Percentiles rank a stretch among this genome's conserved stretches.
These are phyloP conservation scores for Haplosporangium gracile DNA, from an alignment of 192 early-diverging fungal species.

Conservation along the genomic window DNA sequence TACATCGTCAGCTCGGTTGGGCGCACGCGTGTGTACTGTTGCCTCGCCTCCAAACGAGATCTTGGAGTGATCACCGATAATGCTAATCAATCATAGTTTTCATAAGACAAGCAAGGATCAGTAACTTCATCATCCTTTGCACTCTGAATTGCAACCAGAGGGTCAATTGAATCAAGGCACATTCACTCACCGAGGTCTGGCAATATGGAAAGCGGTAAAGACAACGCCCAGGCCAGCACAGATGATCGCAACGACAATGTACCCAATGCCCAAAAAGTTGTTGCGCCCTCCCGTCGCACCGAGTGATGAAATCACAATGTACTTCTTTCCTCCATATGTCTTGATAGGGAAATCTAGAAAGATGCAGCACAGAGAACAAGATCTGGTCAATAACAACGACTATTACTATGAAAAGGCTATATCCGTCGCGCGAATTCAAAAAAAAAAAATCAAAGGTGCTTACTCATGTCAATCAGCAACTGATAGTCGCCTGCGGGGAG, in stretches of 20 bases:
- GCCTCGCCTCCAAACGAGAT: conserved; percentile 73
- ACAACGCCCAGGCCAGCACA: conserved; percentile 91
- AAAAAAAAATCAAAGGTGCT: conserved; percentile 20
- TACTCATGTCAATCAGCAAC: conserved; percentile 80
- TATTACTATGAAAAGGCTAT: not conserved
- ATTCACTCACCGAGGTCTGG: conserved; percentile 82
- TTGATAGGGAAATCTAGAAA: conserved; percentile 84
- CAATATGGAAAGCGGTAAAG: conserved; percentile 92
- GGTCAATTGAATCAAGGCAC: not conserved
- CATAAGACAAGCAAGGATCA: not conserved
- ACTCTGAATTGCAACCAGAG: too few species aligned
- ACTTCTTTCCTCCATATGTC: conserved; percentile 94
- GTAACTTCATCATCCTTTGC: not conserved
- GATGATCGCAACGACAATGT: conserved; percentile 89
- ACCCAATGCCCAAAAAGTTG: conserved; percentile 94
- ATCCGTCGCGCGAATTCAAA: not conserved
- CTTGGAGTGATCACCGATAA: conserved; percentile 82
- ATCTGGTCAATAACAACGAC: not conserved
- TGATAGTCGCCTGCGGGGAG: conserved; percentile 77
- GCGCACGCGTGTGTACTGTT: conserved; percentile 43
- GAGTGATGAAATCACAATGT: conserved; percentile 90
- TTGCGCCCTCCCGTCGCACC: conserved; percentile 96
- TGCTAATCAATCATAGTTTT: conserved; percentile 41
- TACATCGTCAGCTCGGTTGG: conserved; percentile 36
- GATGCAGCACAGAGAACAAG: not conserved